phyloP scores from a whole-genome alignment of 345 rosid genomes.

The Eutrema yunnanense region DNA sequence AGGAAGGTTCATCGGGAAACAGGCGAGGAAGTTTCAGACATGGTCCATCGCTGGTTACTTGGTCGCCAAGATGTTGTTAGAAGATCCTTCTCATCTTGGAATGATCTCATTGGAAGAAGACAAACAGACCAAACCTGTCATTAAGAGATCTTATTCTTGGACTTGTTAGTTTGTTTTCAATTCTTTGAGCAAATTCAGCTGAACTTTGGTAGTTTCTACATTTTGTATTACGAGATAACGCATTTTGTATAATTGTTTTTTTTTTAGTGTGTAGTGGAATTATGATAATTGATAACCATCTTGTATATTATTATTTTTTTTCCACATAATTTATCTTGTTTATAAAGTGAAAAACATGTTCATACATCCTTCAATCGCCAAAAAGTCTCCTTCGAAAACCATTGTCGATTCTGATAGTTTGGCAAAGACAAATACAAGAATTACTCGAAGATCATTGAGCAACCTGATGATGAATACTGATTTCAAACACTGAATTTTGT shows the following conservation, averaged over 20 bases:
- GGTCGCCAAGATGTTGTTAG: conserved; percentile 66
- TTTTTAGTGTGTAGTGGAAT: not conserved
- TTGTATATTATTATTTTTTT: not conserved
- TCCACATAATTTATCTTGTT: not conserved
- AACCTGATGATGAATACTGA: too few species aligned
- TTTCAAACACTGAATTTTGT: too few species aligned
- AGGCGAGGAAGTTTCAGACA: conserved; percentile 62
- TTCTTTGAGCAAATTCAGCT: not conserved
- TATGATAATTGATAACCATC: not conserved
- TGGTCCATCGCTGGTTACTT: conserved; percentile 67
- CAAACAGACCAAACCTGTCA: conserved; percentile 51
- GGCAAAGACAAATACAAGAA: too few species aligned
- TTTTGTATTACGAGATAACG: not conserved
- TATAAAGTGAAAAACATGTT: too few species aligned
- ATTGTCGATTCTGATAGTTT: too few species aligned
- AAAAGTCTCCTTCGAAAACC: too few species aligned
- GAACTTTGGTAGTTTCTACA: conserved; percentile 10
- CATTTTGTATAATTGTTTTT: not conserved
- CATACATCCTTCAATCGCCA: too few species aligned
- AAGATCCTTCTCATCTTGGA: conserved; percentile 61
- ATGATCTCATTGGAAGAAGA: conserved; percentile 68
- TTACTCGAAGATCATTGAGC: too few species aligned
- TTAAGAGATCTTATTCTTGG: conserved; percentile 62
- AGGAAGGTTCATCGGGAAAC: conserved; percentile 52
- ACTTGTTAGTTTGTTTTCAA: conserved; percentile 23